These are phyloP conservation scores for Diplodia seriata DNA, from an alignment of 2,329 filamentous ascomycete genomes.

Conservation along the genomic window DNA sequence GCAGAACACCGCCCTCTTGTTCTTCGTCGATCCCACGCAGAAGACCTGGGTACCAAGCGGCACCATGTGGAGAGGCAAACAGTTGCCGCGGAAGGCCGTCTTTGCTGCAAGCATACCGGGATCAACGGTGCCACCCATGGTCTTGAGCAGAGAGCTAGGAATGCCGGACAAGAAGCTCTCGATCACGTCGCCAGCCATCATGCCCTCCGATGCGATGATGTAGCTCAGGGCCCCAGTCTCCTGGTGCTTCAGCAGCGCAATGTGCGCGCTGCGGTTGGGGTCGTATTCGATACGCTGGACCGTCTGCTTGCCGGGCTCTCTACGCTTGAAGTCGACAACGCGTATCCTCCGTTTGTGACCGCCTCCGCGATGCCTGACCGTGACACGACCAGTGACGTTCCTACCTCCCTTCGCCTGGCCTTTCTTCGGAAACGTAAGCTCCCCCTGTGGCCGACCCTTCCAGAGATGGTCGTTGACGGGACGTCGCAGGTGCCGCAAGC, in stretches of 20 bases:
- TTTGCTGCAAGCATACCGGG: conserved; percentile 94
- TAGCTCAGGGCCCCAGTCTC: conserved; percentile 81
- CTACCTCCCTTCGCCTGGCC: conserved; percentile 91
- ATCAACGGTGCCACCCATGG: conserved; percentile 92
- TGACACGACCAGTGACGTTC: conserved; percentile 85
- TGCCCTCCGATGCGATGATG: conserved; percentile 92
- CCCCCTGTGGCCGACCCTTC: conserved; percentile 85
- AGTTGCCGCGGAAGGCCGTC: conserved; percentile 94
- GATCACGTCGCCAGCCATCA: conserved; percentile 88
- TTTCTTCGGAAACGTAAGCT: conserved; percentile 89
- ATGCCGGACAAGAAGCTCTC: conserved; percentile 93
- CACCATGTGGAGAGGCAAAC: conserved; percentile 92
- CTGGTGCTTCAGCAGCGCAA: conserved; percentile 81
- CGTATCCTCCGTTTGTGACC: conserved; percentile 91
- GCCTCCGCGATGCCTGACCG: conserved; percentile 89
- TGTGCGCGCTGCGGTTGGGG: conserved; percentile 89
- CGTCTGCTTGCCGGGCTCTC: conserved; percentile 77
- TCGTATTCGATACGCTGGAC: conserved; percentile 98
- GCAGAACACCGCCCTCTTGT: conserved; percentile 85
- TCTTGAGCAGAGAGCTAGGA: conserved; percentile 81
- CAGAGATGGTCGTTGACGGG: conserved; percentile 96
- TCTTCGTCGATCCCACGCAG: conserved; percentile 79
- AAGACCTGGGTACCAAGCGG: conserved; percentile 92
- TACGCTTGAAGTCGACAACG: conserved; percentile 86
- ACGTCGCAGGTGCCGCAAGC: conserved; percentile 86